Percentiles rank a stretch among this genome's conserved stretches.
phyloP scores from a whole-genome alignment of 257 asterid genomes.

The Voacanga thouarsii region DNA sequence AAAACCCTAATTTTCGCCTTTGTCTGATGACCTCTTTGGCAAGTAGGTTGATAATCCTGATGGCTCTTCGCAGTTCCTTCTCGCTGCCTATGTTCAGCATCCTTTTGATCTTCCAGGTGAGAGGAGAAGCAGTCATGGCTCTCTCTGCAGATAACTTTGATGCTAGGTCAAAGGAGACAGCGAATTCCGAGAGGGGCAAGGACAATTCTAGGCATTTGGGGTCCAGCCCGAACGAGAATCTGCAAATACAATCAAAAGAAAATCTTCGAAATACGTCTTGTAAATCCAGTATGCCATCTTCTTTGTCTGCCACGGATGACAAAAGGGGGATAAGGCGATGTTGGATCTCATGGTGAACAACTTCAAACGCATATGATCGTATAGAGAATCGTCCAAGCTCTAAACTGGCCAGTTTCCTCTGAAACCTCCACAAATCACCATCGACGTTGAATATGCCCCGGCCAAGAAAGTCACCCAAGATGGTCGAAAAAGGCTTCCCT shows the following conservation, averaged over 20 bases:
- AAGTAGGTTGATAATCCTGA: constrained; percentile 24
- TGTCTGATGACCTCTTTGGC: constrained; percentile 40
- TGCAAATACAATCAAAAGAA: constrained; percentile 44
- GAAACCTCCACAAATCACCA: constrained; percentile 44
- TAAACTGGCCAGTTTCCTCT: constrained; percentile 37
- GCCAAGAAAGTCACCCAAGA: constrained; percentile 46
- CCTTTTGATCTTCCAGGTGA: constrained; percentile 39
- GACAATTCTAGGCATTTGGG: constrained; percentile 40
- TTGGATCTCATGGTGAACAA: constrained; percentile 35
- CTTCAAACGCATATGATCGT: constrained; percentile 36
- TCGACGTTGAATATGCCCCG: constrained; percentile 50
- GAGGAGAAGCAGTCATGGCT: constrained; percentile 38
- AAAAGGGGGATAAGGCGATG: constrained; percentile 39
- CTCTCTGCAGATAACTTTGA: constrained; percentile 45
- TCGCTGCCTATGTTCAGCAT: constrained; percentile 36
- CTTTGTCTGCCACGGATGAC: constrained; percentile 6
- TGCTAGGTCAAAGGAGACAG: constrained; percentile 37
- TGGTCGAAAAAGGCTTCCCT: constrained; percentile 42
- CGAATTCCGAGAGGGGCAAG: constrained; percentile 37
- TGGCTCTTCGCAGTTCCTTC: constrained; percentile 29
- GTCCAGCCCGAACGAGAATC: constrained; percentile 47
- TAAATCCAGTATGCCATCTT: constrained; percentile 25
- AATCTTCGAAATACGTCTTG: constrained; percentile 43
- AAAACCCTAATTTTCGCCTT: constrained; percentile 30
- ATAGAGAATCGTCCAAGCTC: constrained; percentile 34